Evolutionary conservation across 2,329 filamentous ascomycete species (phyloP).

Genomic region (Epichloe typhina): DNA sequence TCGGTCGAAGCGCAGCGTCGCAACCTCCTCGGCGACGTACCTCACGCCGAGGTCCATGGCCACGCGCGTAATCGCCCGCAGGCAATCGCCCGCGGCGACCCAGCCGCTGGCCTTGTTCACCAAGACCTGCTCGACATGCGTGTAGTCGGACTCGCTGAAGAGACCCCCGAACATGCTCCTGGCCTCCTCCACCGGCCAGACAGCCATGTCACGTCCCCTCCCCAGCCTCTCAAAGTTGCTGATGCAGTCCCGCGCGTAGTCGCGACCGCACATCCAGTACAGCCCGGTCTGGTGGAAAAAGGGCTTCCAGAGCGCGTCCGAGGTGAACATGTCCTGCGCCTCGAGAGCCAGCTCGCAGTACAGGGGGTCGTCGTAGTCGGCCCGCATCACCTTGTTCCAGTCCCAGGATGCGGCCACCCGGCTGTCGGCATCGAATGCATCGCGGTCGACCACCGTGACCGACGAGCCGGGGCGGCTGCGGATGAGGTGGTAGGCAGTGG

Average conservation of each 20-base stretch:
- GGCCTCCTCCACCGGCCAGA: slow-evolving; percentile 31
- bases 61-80: slow-evolving; percentile 39
- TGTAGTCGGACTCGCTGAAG: slow-evolving; percentile 47
- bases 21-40: slow-evolving; percentile 41
- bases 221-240: slow-evolving; percentile 37
- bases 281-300: slow-evolving; percentile 49
- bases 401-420: slow-evolving; percentile 54
- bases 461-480: slow-evolving; percentile 33
- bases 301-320: slow-evolving; percentile 40
- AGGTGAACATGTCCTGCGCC: slow-evolving; percentile 48
- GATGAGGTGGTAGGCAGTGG: slow-evolving; percentile 50
- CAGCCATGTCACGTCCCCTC: slow-evolving; percentile 24
- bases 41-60: slow-evolving; percentile 42
- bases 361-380: slow-evolving; percentile 50
- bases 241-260: slow-evolving; percentile 37
- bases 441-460: slow-evolving; percentile 45
- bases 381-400: slow-evolving; percentile 60
- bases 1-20: slow-evolving; percentile 31
- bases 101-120: slow-evolving; percentile 50
- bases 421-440: slow-evolving; percentile 32
- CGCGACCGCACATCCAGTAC: slow-evolving; percentile 39
- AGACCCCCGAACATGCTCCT: slow-evolving; percentile 41
- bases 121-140: slow-evolving; percentile 43
- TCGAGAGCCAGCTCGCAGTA: slow-evolving; percentile 54
- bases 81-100: slow-evolving; percentile 46